phyloP scores from a whole-genome alignment of 2,329 filamentous ascomycete genomes.

The Diaporthe sp. region DNA sequence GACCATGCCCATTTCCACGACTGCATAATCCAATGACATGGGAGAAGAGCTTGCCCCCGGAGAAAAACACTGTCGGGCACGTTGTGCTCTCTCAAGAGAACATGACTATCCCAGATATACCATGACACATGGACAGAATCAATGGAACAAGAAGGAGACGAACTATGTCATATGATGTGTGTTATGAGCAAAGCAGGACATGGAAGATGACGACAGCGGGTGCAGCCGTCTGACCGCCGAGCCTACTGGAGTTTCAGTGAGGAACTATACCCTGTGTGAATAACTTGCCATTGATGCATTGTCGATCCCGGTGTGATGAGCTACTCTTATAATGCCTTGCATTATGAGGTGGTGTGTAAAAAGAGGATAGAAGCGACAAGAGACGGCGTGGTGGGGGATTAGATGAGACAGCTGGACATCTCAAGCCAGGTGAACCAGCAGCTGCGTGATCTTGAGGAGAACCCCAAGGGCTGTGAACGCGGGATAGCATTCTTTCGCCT shows the following conservation, averaged over 20 bases:
- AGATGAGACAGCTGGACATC: not conserved
- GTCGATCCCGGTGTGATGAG: slow-evolving; percentile 29
- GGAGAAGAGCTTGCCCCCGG: not conserved
- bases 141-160: too few species aligned
- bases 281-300: slow-evolving; percentile 21
- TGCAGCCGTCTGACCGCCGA: slow-evolving; percentile 27
- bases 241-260: slow-evolving; percentile 17
- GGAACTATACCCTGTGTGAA: slow-evolving; percentile 12
- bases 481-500: not conserved
- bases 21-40: not conserved
- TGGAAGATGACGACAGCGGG: slow-evolving; percentile 24
- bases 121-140: not conserved
- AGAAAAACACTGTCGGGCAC: not conserved
- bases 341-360: not conserved
- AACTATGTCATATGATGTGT: slow-evolving; percentile 1
- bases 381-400: not conserved
- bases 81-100: not conserved
- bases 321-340: slow-evolving; percentile 11
- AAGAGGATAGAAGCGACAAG: not conserved
- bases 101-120: not conserved
- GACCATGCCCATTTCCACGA: not conserved
- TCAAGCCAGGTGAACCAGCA: too few species aligned
- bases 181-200: slow-evolving; percentile 1
- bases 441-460: not conserved
- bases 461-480: not conserved